Evolutionary conservation across 805 yeast genomes (phyloP).

Genomic region (Brettanomyces sp.): DNA sequence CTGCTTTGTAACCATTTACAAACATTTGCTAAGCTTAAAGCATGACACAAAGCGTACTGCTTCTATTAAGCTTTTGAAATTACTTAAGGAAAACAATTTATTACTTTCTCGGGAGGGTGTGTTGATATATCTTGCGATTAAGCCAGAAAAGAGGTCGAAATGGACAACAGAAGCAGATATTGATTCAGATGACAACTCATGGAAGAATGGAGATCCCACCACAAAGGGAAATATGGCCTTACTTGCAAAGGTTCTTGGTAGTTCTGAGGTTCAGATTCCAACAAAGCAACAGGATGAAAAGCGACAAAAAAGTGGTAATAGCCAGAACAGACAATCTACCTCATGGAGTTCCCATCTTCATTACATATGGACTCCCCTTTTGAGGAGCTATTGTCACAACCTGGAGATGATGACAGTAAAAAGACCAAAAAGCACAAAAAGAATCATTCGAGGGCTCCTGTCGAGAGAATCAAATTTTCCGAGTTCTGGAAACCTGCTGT

Average conservation of each 20-base stretch:
- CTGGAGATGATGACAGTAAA: constrained; percentile 9
- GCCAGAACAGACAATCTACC: constrained; percentile 41
- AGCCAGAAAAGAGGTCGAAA: constrained; percentile 17
- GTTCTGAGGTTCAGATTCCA: constrained; percentile 33
- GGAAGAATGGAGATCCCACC: constrained; percentile 73
- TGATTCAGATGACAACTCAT: constrained; percentile 20
- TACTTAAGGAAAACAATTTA: constrained; percentile 43
- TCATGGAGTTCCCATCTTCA: constrained; percentile 70
- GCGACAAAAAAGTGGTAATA: constrained; percentile 17
- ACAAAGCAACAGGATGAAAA: constrained; percentile 17
- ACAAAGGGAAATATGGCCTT: constrained; percentile 55
- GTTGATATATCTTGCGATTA: constrained; percentile 55
- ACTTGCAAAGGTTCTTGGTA: constrained; percentile 57
- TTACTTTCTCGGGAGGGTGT: constrained; percentile 71
- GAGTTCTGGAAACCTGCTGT: constrained; percentile 77
- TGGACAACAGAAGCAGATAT: constrained; percentile 14
- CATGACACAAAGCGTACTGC: constrained; percentile 10
- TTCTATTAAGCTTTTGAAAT: constrained; percentile 23
- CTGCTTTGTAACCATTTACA: constrained; percentile 59
- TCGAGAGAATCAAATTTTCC: constrained; percentile 26
- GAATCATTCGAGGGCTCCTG: constrained; percentile 4
- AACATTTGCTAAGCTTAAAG: constrained; percentile 29
- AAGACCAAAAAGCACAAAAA: constrained; percentile 24
- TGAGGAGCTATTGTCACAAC: constrained; percentile 26
- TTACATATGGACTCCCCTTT: constrained; percentile 65